Conservation (phyloP, 2,329 filamentous ascomycete genomes). For the Aspergillus ruber region DNA sequence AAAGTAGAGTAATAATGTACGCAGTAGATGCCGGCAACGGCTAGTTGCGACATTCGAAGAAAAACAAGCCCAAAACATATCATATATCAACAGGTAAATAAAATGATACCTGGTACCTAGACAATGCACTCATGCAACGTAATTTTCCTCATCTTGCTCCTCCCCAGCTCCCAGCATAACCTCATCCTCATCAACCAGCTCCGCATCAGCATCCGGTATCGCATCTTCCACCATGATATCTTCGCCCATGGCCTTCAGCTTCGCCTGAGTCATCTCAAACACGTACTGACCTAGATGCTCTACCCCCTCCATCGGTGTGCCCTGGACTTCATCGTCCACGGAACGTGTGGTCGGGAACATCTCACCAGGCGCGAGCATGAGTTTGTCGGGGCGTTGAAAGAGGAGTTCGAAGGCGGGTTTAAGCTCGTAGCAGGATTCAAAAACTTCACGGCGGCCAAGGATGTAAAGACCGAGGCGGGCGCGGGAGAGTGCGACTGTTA, state of each 20-base stretch:
- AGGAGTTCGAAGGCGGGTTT: conserved; percentile 77
- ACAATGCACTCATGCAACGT: conserved; percentile 23
- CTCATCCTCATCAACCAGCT: conserved; percentile 28
- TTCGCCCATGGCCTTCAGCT: conserved; percentile 52
- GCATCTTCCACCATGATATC: conserved; percentile 31
- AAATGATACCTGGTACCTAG: not conserved
- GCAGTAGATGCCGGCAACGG: too few relatives aligned
- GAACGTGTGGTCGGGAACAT: conserved; percentile 66
- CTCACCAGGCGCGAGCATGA: conserved; percentile 76
- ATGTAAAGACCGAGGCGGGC: conserved; percentile 89
- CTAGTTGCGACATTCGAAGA: too few relatives aligned
- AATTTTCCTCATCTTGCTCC: conserved; percentile 29
- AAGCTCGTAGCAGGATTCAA: conserved; percentile 82
- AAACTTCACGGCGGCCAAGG: conserved; percentile 78
- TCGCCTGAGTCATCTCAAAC: conserved; percentile 84
- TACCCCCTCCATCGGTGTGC: conserved; percentile 76
- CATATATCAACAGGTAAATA: not conserved
- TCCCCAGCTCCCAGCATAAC: conserved; percentile 29
- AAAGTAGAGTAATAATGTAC: too few relatives aligned
- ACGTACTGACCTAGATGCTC: conserved; percentile 96
- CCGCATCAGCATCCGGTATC: conserved; percentile 19
- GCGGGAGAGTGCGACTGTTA: conserved; percentile 90
- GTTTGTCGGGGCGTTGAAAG: conserved; percentile 69
- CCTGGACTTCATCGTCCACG: conserved; percentile 42
- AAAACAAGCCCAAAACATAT: too few relatives aligned